Evolutionary conservation across 352 stramenopile species (phyloP), one percentile per base, ranked within the genome.

Genomic region (Phytophthora agathidicida): DNA sequence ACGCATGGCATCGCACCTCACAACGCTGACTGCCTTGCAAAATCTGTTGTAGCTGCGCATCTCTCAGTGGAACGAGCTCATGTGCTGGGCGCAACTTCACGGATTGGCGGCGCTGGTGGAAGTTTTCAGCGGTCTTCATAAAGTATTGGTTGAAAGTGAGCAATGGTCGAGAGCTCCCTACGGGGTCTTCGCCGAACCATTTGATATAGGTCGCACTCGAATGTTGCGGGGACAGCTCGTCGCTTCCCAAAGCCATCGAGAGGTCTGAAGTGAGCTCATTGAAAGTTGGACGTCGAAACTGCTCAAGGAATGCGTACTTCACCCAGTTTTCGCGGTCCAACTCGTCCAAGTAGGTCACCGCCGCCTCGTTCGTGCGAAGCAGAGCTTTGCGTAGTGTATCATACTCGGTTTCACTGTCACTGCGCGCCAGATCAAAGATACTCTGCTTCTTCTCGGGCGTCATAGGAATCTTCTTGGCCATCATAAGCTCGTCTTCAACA

Each of bases 271-370:
- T 88, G 22, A 93, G 54, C 32, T 91, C 75, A 31, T 88, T 84
- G 51, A 88, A 93, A 30, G 80, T 93, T 19, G 83, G 80, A 7
- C 82, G 73, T 22, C 74, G 79, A 54, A 81, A 88, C 14, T 64
- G 59, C 27, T 89, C 80, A 7, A 89, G 44, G 48, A 93, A 93
- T 2, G 80, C 80, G 44, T 89, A 93, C 52, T 91, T 90, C 42
- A 93, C 80, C 83, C 83, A 93, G 28, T 76, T 79, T 2, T 75
- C 60, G 19, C 76, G 72, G 31, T 76, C 69, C 13, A 93, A 53
- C n/a, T 61, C 60, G 39, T 93, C 80, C 27, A 93, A 60, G 47
- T 80, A 83, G 23, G 72, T 50, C 24, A 88, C 70, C 5, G 62
- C 66, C 1, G 75, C 64, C 57, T 87, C 80, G 20, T 80, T 87